phyloP scores from a whole-genome alignment of 2,329 filamentous ascomycete species.

The Pseudonectria foliicola region DNA sequence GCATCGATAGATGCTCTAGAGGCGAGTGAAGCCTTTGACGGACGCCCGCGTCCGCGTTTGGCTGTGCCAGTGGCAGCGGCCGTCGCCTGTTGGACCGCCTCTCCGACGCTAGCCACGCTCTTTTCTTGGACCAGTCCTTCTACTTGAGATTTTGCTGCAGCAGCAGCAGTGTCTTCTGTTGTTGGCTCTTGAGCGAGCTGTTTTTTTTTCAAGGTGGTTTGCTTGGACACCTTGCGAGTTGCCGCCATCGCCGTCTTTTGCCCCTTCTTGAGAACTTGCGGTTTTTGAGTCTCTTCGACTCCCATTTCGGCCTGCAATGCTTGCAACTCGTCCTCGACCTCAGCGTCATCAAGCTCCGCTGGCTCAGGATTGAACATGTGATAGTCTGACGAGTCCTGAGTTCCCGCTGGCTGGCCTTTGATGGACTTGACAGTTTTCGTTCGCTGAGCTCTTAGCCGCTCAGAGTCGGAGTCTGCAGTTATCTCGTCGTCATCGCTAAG shows the following conservation, averaged over 20 bases:
- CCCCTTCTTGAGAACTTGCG: constrained; percentile 46
- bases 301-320: constrained; percentile 44
- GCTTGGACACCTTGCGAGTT: constrained; percentile 46
- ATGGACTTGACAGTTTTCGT: constrained; percentile 22
- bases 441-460: constrained; percentile 28
- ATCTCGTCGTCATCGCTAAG: constrained; percentile 47
- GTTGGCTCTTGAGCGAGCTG: constrained; percentile 8
- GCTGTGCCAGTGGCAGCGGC: constrained; percentile 10
- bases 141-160: constrained; percentile 4
- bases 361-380: constrained; percentile 48
- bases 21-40: constrained; percentile 24
- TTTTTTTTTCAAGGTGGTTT: constrained; percentile 38
- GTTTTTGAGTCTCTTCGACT: constrained; percentile 29
- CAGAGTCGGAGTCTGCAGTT: constrained; percentile 39
- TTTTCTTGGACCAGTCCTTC: constrained; percentile 26
- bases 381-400: constrained; percentile 32
- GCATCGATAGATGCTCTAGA: constrained; percentile 19
- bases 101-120: constrained; percentile 36
- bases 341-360: constrained; percentile 37
- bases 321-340: constrained; percentile 44
- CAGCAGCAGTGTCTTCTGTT: constrained; percentile 7
- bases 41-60: constrained; percentile 23
- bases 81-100: constrained; percentile 31
- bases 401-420: constrained; percentile 19
- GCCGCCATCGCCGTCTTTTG: constrained; percentile 42